These are phyloP conservation scores for Rheum nobile DNA, from an alignment of 148 eudicot genomes.

Conservation along the genomic window DNA sequence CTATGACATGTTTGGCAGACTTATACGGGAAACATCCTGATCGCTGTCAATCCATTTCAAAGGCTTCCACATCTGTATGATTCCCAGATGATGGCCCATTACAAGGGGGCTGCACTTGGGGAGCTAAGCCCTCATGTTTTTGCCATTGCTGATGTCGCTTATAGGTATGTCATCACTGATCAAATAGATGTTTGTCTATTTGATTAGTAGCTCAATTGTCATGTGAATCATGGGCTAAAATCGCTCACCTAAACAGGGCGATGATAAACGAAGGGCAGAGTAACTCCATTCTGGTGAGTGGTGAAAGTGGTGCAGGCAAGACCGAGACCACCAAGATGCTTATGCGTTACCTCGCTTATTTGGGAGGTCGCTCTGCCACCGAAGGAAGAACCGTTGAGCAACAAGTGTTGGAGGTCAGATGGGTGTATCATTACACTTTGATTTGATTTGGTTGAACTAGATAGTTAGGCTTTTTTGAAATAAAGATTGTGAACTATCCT, in stretches of 20 bases:
- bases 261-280: conserved; percentile 84
- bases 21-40: conserved; percentile 85
- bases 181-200: background rate
- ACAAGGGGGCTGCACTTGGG: conserved; percentile 79
- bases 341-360: conserved; percentile 86
- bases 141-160: conserved; percentile 88
- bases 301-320: conserved; percentile 97
- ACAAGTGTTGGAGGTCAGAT: conserved; percentile 82
- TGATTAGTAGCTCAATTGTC: background rate
- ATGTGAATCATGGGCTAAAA: background rate
- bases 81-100: conserved; percentile 75
- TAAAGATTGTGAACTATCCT: background rate
- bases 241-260: conserved; percentile 22
- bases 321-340: conserved; percentile 96
- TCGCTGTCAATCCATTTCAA: conserved; percentile 87
- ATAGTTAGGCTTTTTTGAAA: background rate
- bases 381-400: conserved; percentile 94
- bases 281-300: conserved; percentile 85
- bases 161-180: too few relatives aligned
- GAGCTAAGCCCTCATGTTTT: conserved; percentile 94
- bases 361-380: conserved; percentile 81
- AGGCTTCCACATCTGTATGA: conserved; percentile 69
- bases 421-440: background rate
- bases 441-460: background rate
- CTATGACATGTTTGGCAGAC: conserved; percentile 65